These are phyloP conservation scores for Citrus reticulata DNA, from an alignment of 345 rosid genomes.

Conservation along the genomic window DNA sequence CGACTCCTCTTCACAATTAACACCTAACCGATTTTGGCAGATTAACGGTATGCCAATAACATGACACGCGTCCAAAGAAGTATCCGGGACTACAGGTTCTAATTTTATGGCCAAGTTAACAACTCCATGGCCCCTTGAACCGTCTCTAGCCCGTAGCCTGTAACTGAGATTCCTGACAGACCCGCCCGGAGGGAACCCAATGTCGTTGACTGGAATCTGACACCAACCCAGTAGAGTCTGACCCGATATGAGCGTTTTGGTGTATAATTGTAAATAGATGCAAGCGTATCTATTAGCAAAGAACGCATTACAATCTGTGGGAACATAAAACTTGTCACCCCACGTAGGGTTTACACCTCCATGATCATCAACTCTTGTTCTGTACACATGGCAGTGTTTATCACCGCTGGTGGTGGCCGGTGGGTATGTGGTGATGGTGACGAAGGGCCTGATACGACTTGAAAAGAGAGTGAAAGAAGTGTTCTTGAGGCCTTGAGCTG, in stretches of 20 bases:
- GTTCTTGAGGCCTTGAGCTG: slow-evolving; percentile 38
- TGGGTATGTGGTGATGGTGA: slow-evolving; percentile 28
- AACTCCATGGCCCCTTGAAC: slow-evolving; percentile 39
- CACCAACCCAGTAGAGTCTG: slow-evolving; percentile 44
- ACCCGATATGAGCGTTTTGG: slow-evolving; percentile 34
- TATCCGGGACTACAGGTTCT: not conserved
- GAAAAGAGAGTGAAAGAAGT: slow-evolving; percentile 20
- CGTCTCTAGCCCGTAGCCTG: slow-evolving; percentile 40
- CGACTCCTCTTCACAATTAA: not conserved
- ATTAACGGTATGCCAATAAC: slow-evolving; percentile 37
- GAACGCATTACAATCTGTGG: slow-evolving; percentile 21
- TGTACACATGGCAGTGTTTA: slow-evolving; percentile 14
- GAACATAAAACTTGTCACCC: slow-evolving; percentile 47
- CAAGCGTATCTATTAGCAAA: slow-evolving; percentile 24
- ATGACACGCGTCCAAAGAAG: slow-evolving; percentile 6
- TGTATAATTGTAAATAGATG: slow-evolving; percentile 26
- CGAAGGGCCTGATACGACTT: slow-evolving; percentile 29
- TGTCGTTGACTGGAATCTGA: slow-evolving; percentile 38
- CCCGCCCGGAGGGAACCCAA: slow-evolving; percentile 20
- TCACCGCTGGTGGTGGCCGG: not conserved
- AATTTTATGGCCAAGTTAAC: slow-evolving; percentile 40
- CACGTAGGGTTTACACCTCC: slow-evolving; percentile 46
- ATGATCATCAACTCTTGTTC: slow-evolving; percentile 23
- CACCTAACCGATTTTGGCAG: not conserved
- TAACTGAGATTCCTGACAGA: slow-evolving; percentile 37